Conservation (phyloP, 2,329 filamentous ascomycete species). For the Claviceps capensis region DNA sequence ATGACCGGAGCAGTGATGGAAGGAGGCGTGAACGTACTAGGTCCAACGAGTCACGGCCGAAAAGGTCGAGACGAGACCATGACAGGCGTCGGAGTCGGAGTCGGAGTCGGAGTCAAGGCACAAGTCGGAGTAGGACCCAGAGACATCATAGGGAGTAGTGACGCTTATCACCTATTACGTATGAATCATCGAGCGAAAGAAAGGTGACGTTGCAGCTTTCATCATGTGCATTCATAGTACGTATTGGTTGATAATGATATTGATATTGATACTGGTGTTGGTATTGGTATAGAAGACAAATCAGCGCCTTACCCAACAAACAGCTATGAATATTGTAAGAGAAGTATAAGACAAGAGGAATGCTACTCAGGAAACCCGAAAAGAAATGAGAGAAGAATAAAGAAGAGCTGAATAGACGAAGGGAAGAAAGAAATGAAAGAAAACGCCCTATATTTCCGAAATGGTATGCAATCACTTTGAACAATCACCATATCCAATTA, state of each 20-base stretch:
- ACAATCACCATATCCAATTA: not conserved
- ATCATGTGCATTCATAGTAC: not conserved
- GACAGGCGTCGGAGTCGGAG: slow-evolving; percentile 11
- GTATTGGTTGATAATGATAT: too few relatives aligned
- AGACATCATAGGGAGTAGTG: slow-evolving; percentile 11
- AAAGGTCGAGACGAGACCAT: slow-evolving; percentile 15
- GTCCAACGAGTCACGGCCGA: slow-evolving; percentile 14
- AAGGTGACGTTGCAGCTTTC: not conserved
- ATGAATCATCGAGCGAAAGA: not conserved
- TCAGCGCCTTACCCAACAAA: not conserved
- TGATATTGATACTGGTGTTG: not conserved
- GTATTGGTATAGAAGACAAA: not conserved
- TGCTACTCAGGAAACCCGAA: too few relatives aligned
- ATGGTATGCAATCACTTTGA: not conserved
- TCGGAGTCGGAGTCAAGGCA: slow-evolving; percentile 14
- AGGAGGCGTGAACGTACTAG: slow-evolving; percentile 15
- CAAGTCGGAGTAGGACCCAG: slow-evolving; percentile 14
- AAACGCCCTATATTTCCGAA: not conserved
- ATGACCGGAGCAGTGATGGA: slow-evolving; percentile 13
- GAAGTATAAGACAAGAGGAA: not conserved
- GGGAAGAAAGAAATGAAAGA: not conserved
- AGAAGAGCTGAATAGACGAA: not conserved
- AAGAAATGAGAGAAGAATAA: not conserved
- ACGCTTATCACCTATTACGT: not conserved
- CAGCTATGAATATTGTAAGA: not conserved